Evolutionary conservation across 2,329 filamentous ascomycete genomes (phyloP), one percentile per base, ranked within the genome.

Genomic region (Epichloe bromicola): DNA sequence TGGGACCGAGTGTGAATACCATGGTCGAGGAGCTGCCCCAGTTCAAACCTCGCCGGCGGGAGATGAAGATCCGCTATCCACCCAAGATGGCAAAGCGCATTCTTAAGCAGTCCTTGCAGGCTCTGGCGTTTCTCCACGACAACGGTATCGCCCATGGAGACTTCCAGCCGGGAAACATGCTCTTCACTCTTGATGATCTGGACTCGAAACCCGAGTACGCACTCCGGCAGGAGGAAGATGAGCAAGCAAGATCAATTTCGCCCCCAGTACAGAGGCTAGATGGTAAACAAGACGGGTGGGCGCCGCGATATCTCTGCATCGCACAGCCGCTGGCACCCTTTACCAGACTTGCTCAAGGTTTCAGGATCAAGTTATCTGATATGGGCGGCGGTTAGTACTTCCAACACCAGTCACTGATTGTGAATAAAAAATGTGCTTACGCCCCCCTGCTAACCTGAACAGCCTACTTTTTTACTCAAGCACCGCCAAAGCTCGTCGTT

Each of bases 121-220:
- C 64, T 39, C 59, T 73, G 41, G 58, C 60, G 43, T 58, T 61
- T 55, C 58, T 74, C n/a, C 68, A 73, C 48, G 53, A 64, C 39
- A 60, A 64, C 36, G 61, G 63, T 19, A 63, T 72, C 54, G 62
- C 63, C 38, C 67, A 73, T 59, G 67, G 70, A 55, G 69, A 68
- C 46, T 60, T 68, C 33, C 65, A 67, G 44, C 64, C 65, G 14
- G 66, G 64, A 41, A 68, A 68, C 53, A 60, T 68, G 52, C 63
- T 69, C 42, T 67, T 68, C 49, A 37, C 57, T 41, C 55, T 66
- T 41, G n/a, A 58, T 41, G 48, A 62, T 49, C 60, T 68, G 40
- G 53, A 61, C 48, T 56, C 51, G 17, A 40, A 49, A 45, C 49
- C 60, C 14, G 58, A 63, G 48, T 54, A 60, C 11, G 38, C 34